Percentiles rank a stretch among this genome's conserved stretches.
phyloP scores from a whole-genome alignment of 2,329 filamentous ascomycete species.

The Aspergillus proliferans region DNA sequence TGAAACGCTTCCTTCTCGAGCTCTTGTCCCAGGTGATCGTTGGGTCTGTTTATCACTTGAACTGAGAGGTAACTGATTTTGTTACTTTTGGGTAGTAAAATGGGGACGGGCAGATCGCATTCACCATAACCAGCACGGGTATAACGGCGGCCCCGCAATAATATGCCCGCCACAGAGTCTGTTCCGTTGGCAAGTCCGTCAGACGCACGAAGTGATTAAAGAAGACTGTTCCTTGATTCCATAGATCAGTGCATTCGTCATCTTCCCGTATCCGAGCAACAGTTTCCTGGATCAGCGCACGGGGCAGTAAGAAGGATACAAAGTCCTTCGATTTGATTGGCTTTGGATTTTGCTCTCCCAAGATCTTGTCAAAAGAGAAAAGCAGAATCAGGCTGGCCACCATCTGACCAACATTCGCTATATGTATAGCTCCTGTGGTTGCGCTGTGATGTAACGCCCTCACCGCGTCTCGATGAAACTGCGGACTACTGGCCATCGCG shows the following conservation, averaged over 20 bases:
- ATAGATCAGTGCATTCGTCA: not conserved
- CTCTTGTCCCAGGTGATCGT: no score
- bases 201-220: not conserved
- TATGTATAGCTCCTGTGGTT: not conserved
- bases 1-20: no score
- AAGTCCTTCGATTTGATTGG: not conserved
- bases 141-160: not conserved
- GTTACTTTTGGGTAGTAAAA: not conserved
- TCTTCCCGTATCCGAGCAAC: not conserved
- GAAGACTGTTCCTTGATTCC: not conserved
- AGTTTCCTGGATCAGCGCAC: not conserved
- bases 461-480: not conserved
- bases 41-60: no score
- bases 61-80: not conserved
- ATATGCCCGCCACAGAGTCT: not conserved
- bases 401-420: slow-evolving; percentile 2
- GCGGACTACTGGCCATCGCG: not conserved
- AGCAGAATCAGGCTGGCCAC: not conserved
- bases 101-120: not conserved
- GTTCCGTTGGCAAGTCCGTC: not conserved
- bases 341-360: not conserved
- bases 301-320: not conserved
- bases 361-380: slow-evolving; percentile 2
- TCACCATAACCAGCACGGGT: not conserved
- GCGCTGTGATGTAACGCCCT: not conserved